A percentile compares a stretch with the other conserved stretches of the same genome.
These are phyloP conservation scores for Suillus bovinus DNA, from an alignment of 768 basidiomycete genomes.

Conservation along the genomic window DNA sequence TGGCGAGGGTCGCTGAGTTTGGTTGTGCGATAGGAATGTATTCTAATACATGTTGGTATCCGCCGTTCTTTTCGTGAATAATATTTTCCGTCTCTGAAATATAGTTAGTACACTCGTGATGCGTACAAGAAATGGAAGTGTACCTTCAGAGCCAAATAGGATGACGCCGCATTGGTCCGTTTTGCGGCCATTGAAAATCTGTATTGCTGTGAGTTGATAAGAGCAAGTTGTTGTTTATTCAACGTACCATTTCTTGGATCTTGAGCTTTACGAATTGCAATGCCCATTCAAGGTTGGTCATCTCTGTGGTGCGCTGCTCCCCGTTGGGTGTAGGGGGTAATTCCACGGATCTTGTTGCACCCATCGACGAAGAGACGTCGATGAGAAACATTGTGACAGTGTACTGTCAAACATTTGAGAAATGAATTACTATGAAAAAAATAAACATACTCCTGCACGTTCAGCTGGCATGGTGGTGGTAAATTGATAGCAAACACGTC, in stretches of 20 bases:
- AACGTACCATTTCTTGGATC: slow-evolving; percentile 78
- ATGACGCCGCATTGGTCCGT: slow-evolving; percentile 94
- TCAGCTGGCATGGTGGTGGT: slow-evolving; percentile 65
- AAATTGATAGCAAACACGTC: neutral
- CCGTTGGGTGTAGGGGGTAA: slow-evolving; percentile 53
- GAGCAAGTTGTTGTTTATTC: neutral
- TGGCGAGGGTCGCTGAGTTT: slow-evolving; percentile 62
- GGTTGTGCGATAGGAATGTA: slow-evolving; percentile 71
- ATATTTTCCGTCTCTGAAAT: slow-evolving; percentile 63
- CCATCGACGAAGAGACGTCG: slow-evolving; percentile 89
- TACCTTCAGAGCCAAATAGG: slow-evolving; percentile 81
- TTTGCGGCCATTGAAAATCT: slow-evolving; percentile 92
- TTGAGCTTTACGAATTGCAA: slow-evolving; percentile 89
- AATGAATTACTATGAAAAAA: neutral
- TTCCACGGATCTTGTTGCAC: slow-evolving; percentile 54
- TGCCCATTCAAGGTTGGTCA: slow-evolving; percentile 79
- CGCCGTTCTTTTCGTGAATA: slow-evolving; percentile 58
- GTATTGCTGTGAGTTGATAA: neutral
- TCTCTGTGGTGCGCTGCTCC: slow-evolving; percentile 51
- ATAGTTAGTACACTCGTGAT: neutral
- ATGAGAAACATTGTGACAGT: slow-evolving; percentile 89
- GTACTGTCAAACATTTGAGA: slow-evolving; percentile 48
- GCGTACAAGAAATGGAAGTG: slow-evolving; percentile 5
- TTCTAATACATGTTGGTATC: slow-evolving; percentile 74
- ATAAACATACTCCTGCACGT: slow-evolving; percentile 67